phyloP scores from a whole-genome alignment of 768 basidiomycete genomes.

The Suillus variegatus region DNA sequence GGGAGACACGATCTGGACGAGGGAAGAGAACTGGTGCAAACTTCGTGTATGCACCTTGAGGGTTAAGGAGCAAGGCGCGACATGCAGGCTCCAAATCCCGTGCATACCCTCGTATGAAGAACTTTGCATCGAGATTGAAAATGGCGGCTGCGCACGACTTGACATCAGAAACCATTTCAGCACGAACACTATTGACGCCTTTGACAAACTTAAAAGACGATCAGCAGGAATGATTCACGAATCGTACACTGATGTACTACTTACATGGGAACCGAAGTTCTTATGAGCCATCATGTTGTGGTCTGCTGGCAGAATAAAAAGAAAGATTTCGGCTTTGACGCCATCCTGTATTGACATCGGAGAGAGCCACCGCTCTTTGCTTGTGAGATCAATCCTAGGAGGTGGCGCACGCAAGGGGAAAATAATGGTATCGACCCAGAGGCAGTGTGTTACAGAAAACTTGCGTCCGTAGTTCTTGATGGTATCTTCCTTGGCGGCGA shows the following conservation, averaged over 20 bases:
- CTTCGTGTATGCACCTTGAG: background rate
- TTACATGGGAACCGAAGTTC: constrained; percentile 4
- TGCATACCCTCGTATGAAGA: constrained; percentile 1
- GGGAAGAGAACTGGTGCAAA: constrained; percentile 3
- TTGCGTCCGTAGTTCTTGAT: background rate
- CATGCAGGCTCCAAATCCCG: background rate
- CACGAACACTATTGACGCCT: constrained; percentile 3
- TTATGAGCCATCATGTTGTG: background rate
- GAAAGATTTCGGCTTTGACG: constrained; percentile 10
- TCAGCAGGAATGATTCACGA: background rate
- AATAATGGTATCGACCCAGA: background rate
- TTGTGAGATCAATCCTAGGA: constrained; percentile 1
- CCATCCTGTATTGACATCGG: constrained; percentile 6
- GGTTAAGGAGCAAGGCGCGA: background rate
- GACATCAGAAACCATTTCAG: background rate
- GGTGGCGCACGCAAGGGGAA: background rate
- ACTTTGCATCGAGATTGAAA: background rate
- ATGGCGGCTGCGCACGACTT: background rate
- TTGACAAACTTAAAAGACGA: constrained; percentile 6
- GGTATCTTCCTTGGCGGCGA: background rate
- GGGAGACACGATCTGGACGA: no score
- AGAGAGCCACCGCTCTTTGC: constrained; percentile 9
- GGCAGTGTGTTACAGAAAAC: background rate
- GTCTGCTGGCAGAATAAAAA: constrained; percentile 1
- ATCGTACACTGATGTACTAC: background rate